Evolutionary conservation across 306 rosid species (phyloP), one percentile per base, ranked within the genome.

Genomic region (Malus asiatica): DNA sequence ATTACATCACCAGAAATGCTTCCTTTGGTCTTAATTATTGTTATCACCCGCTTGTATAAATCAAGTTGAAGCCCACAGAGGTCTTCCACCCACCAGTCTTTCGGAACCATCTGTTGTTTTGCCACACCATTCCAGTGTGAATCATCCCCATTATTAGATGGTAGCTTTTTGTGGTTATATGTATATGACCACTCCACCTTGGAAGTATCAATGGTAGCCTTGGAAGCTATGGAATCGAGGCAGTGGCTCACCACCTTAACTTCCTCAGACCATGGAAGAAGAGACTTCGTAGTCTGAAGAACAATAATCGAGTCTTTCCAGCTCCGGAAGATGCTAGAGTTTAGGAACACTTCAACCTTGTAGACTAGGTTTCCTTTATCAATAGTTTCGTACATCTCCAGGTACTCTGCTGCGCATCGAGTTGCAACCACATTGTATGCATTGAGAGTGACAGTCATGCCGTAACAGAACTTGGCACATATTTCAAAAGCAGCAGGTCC

Each of bases 1-100:
- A 90, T 86, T 19, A 90, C 86, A 55, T 83, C 86, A 11, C 86
- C 78, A 58, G 90, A 85, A 76, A 85, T 73, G 66, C 76, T 81
- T n/a, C 95, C 91, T 71, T 79, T 89, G 2, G 89, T 81, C 83
- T 77, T 83, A 30, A 95, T 86, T 19, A 92, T 84, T 30, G 87
- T 79, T 62, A 92, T 83, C 77, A 88, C 86, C 29, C 89, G 72
- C 73, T 92, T 87, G 87, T 86, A 95, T 63, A 88, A 85, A 86
- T 92, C 98, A 25, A 90, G 91, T 76, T 85, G 96, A 79, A 95
- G 98, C 52, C 90, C 97, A 11, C 92, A 95, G 22, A 95, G 91
- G 62, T 95, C 98, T 80, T 94, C 98, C 64, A 92, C 97, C 97
- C 98, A 95, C 98, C 98, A 95, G 80, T 95, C 98, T 68, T 80